These are phyloP conservation scores for Colletotrichum echinochloae DNA, from an alignment of 2,329 filamentous ascomycete genomes.

Conservation along the genomic window DNA sequence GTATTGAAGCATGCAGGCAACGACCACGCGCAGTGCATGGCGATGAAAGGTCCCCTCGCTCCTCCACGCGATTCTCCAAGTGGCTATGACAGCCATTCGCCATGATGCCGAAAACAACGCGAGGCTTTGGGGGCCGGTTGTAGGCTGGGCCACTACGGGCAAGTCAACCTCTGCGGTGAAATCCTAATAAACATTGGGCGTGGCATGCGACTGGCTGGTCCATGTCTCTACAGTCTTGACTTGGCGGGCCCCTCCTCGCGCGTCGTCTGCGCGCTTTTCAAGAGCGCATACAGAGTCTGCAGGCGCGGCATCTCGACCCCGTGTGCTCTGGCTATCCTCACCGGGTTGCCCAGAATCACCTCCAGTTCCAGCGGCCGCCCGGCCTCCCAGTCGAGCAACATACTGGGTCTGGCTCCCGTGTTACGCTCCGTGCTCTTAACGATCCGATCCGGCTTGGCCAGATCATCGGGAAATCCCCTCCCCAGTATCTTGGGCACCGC, in stretches of 20 bases:
- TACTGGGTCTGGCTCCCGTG: conserved; percentile 72
- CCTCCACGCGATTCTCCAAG: not conserved
- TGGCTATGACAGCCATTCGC: not conserved
- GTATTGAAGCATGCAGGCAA: not conserved
- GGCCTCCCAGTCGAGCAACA: conserved; percentile 78
- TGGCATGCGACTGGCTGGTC: not conserved
- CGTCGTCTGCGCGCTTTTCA: conserved; percentile 70
- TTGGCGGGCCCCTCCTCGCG: conserved; percentile 52
- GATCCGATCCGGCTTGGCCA: conserved; percentile 73
- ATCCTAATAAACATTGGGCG: not conserved
- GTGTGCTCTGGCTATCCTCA: conserved; percentile 71
- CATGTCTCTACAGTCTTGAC: conserved; percentile 51
- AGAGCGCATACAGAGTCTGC: conserved; percentile 74
- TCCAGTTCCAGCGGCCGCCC: conserved; percentile 76
- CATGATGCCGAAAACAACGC: not conserved
- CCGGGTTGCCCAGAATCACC: conserved; percentile 78
- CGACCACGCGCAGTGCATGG: too few relatives aligned
- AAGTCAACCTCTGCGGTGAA: not conserved
- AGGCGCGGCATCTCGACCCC: conserved; percentile 75
- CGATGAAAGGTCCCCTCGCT: not conserved
- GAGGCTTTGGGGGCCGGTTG: not conserved
- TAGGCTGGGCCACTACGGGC: not conserved
- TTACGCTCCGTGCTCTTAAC: conserved; percentile 73
- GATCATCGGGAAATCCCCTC: conserved; percentile 66
- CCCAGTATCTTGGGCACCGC: conserved; percentile 74